Evolutionary conservation across 805 yeast genomes (phyloP), one percentile per base, ranked within the genome.

Genomic region (Wickerhamomyces bisporus): DNA sequence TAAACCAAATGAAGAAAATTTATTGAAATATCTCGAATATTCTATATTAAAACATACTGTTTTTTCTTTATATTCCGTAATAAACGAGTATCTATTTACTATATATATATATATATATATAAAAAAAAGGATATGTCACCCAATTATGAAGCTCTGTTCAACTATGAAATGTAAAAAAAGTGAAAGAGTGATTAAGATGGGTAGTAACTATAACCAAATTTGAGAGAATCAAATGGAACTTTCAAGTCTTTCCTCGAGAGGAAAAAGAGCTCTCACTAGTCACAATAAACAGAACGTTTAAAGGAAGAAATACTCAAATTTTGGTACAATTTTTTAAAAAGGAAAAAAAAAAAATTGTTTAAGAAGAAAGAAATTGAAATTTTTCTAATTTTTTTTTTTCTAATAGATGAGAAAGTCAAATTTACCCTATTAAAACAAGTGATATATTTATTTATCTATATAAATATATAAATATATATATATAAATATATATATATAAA

Each of bases 61-160:
- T 9, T 24, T 9, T 12, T 9, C 26, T 24, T 12, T 24, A 24
- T 12, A 24, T 12, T 9, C 26, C 26, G 12, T 12, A 12, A 9
- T 9, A 9, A 24, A 9, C 11, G 11, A 9, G 12, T 12, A 24
- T 26, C n/a, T 14, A 26, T 26, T 13, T 14, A 26, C 29, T 7
- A n/a, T n/a, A n/a, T n/a, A n/a, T n/a, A n/a, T n/a, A n/a, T n/a
- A n/a, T n/a, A n/a, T n/a, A n/a, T n/a, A n/a, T n/a, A n/a, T n/a
- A n/a, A n/a, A n/a, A n/a, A n/a, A n/a, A n/a, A n/a, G n/a, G n/a
- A 15, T 13, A 42, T 45, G 39, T 45, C 39, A 38, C 42, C 49
- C 49, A 43, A 29, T 35, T 36, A 45, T 45, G 49, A 45, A 45
- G 42, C 49, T 43, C 44, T 29, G 40, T 38, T 26, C 45, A 36